Base-by-base conservation (phyloP, 805 yeast species). In the Wilhelminamyces savonicus region DNA sequence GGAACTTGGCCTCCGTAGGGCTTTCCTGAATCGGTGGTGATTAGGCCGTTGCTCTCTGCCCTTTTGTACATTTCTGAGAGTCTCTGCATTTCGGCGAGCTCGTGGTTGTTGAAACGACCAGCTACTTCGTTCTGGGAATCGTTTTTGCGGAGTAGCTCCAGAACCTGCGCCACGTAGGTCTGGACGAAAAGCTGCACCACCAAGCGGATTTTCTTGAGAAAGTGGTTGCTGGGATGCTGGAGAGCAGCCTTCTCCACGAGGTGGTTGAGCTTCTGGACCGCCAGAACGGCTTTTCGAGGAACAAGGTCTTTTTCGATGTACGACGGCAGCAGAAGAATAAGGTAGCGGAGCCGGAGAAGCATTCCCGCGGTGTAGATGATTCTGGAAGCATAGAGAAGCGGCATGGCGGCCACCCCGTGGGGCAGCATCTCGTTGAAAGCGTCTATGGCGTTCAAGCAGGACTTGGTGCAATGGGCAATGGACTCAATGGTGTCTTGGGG, bases 301-400 rank as follows among this genome's bases (percentile, higher is more conserved):
- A 73, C 66, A 31, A 62, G 54, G 15, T 64, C 67, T 26, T 62
- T 61, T 19, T 63, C 71, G 16, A 60, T 52, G 24, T 48, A 51
- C 16, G 66, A 53, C 1, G 81, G 78, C 5, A 76, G 54, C 9
- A 77, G 64, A 9, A 78, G 48, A n/a, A 71, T 65, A 26, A 74
- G 54, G 49, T 69, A 77, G 20, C 84, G 53, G 24, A 77, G 50
- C 31, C 81, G 62, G 31, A 78, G 52, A 16, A 78, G 56, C 66
- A 77, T 69, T 6, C 85, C 86, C 0, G 78, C 74, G 1, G 80
- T 74, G 44, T 77, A 78, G n/a, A 77, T 65, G 21, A 76, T 59
- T 39, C 84, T 59, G 2, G 80, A 60, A 19, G 69, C 66, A 38
- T 70, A 74, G 32, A 73, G 66, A 24, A 78, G 52, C 4, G 88